These are phyloP conservation scores for Tetracladium setigerum DNA, from an alignment of 495 filamentous ascomycete species.

Conservation along the genomic window DNA sequence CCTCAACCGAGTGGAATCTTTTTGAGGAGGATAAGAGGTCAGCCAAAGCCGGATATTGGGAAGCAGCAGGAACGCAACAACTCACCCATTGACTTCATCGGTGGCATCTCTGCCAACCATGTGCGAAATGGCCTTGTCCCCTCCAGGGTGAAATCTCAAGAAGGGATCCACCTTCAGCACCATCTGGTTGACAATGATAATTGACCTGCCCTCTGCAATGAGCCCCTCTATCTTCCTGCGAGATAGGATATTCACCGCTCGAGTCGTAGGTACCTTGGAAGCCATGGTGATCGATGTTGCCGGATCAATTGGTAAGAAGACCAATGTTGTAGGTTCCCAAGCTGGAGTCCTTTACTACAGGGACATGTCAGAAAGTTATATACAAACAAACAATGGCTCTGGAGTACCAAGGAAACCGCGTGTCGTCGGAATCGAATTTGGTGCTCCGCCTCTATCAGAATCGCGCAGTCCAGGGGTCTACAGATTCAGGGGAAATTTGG, in stretches of 20 bases:
- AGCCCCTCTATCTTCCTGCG: slow-evolving; percentile 76
- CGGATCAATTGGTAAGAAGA: too few relatives aligned
- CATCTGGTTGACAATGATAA: slow-evolving; percentile 73
- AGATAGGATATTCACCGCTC: slow-evolving; percentile 20
- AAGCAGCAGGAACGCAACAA: slow-evolving; percentile 17
- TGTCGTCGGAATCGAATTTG: too few relatives aligned
- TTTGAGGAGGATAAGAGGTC: slow-evolving; percentile 6
- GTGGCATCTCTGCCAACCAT: slow-evolving; percentile 97
- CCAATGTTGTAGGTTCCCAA: too few relatives aligned
- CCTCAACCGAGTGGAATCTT: slow-evolving; percentile 79
- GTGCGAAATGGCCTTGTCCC: slow-evolving; percentile 85
- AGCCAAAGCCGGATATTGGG: neutral
- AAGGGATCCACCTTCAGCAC: slow-evolving; percentile 85
- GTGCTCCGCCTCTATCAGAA: too few relatives aligned
- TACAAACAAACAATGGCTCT: neutral
- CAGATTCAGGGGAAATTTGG: too few relatives aligned
- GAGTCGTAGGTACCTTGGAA: neutral
- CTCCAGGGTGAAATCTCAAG: slow-evolving; percentile 85
- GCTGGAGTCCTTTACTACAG: neutral
- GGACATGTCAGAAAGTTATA: neutral
- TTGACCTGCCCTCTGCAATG: slow-evolving; percentile 75
- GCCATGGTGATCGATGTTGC: slow-evolving; percentile 1
- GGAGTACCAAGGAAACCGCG: neutral
- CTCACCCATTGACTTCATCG: slow-evolving; percentile 87
- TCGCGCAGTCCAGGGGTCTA: too few relatives aligned